These are phyloP conservation scores for Piromyces sp. DNA, from an alignment of 192 early-diverging fungal species.

Conservation along the genomic window DNA sequence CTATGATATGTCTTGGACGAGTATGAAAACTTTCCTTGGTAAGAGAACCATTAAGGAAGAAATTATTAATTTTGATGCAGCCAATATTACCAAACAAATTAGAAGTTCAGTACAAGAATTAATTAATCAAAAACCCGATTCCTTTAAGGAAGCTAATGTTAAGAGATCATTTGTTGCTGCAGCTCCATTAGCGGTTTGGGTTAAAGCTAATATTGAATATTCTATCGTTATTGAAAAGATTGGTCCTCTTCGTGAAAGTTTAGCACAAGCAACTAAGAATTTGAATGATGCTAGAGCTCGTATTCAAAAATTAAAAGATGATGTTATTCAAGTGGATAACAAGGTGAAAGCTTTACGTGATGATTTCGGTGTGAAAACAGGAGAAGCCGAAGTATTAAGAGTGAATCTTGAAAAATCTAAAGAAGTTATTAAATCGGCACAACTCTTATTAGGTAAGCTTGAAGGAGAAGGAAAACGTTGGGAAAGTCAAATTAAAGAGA, in stretches of 20 bases:
- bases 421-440: conserved; percentile 21
- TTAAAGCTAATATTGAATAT: conserved; percentile 43
- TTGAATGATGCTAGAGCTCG: conserved; percentile 21
- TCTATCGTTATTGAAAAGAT: conserved; percentile 32
- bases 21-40: conserved; percentile 47
- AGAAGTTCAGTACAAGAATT: conserved; percentile 29
- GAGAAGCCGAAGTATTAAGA: conserved; percentile 33
- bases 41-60: conserved; percentile 44
- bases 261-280: conserved; percentile 17
- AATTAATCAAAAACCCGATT: conserved; percentile 29
- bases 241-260: conserved; percentile 25
- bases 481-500: conserved; percentile 21
- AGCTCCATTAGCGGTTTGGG: conserved; percentile 41
- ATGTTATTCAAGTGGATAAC: conserved; percentile 26
- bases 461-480: conserved; percentile 36
- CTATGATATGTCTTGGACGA: conserved; percentile 49
- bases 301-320: conserved; percentile 21
- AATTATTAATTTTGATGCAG: conserved; percentile 35
- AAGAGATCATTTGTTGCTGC: conserved; percentile 32
- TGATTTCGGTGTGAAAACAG: conserved; percentile 29
- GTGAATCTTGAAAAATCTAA: conserved; percentile 21
- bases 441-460: conserved; percentile 32
- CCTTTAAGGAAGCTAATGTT: conserved; percentile 37
- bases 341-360: conserved; percentile 23
- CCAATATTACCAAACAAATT: conserved; percentile 19